A percentile compares a stretch with the other conserved stretches of the same genome.
Evolutionary conservation across 345 rosid genomes (phyloP).

Genomic region (Orychophragmus violaceus): DNA sequence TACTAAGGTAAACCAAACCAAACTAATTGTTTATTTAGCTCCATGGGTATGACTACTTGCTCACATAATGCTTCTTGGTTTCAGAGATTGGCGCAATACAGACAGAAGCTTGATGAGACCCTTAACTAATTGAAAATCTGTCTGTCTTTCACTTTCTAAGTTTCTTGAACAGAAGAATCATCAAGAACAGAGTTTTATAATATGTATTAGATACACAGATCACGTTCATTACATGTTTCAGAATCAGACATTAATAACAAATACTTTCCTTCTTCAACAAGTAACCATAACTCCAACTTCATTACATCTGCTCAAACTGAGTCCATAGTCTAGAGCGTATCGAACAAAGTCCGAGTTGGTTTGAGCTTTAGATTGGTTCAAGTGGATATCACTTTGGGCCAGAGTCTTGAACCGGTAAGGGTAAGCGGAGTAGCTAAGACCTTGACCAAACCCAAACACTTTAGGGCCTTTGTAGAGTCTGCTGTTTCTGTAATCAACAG

Average conservation of each 20-base stretch:
- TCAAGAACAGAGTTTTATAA: constrained; percentile 9
- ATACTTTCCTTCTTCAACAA: constrained; percentile 61
- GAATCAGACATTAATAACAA: constrained; percentile 49
- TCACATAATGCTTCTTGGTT: constrained; percentile 10
- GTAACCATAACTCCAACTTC: constrained; percentile 64
- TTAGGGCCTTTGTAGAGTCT: constrained; percentile 63
- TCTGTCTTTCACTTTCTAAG: not conserved
- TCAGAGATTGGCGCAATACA: constrained; percentile 80
- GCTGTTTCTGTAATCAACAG: too few relatives aligned
- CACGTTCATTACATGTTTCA: not conserved
- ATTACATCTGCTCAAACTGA: constrained; percentile 58
- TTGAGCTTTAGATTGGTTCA: constrained; percentile 29
- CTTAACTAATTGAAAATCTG: constrained; percentile 33
- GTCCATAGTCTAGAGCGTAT: constrained; percentile 30
- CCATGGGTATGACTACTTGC: not conserved
- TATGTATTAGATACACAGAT: constrained; percentile 5
- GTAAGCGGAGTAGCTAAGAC: constrained; percentile 71
- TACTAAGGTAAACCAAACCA: constrained; percentile 55
- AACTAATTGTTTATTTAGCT: not conserved
- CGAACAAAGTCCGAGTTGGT: constrained; percentile 24
- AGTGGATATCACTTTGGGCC: constrained; percentile 27
- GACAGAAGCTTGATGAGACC: constrained; percentile 78
- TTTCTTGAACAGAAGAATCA: not conserved
- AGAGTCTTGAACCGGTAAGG: constrained; percentile 40
- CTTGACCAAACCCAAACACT: constrained; percentile 65